Percentiles rank a stretch among this genome's conserved stretches.
phyloP scores from a whole-genome alignment of 2,329 filamentous ascomycete species.

The Xylaria digitata region DNA sequence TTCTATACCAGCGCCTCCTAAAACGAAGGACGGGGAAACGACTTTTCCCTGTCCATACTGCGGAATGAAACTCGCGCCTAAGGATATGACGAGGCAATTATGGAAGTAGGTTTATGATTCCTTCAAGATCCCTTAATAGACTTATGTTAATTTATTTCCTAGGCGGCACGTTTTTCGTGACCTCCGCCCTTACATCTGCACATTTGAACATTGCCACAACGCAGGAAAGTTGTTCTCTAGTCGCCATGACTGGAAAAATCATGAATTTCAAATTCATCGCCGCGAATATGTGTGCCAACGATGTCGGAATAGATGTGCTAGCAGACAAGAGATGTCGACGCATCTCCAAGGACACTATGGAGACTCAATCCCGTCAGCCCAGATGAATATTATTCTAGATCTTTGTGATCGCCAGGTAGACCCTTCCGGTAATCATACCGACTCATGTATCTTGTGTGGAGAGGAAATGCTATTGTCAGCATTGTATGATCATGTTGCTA shows the following conservation, averaged over 20 bases:
- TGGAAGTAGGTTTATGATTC: constrained; percentile 16
- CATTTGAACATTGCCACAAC: constrained; percentile 13
- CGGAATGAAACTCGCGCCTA: constrained; percentile 1
- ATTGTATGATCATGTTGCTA: constrained; percentile 15
- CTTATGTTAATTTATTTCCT: background rate
- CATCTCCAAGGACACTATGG: constrained; percentile 12
- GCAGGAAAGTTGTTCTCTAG: constrained; percentile 9
- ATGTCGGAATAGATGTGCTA: background rate
- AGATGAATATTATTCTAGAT: constrained; percentile 13
- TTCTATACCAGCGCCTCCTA: constrained; percentile 4
- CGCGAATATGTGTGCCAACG: constrained; percentile 11
- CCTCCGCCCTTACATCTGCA: constrained; percentile 24
- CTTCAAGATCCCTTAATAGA: background rate
- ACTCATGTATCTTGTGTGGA: constrained; percentile 12
- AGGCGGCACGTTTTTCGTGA: constrained; percentile 25
- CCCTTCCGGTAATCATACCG: background rate
- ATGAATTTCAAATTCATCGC: constrained; percentile 22
- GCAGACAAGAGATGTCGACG: constrained; percentile 3
- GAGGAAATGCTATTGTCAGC: background rate
- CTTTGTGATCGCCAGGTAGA: constrained; percentile 9
- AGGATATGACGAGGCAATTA: constrained; percentile 6
- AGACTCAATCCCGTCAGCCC: background rate
- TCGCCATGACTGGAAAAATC: constrained; percentile 19
- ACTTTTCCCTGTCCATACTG: constrained; percentile 19
- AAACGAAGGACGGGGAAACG: background rate